phyloP scores from a whole-genome alignment of 116 monocot species.

The Zostera marina region DNA sequence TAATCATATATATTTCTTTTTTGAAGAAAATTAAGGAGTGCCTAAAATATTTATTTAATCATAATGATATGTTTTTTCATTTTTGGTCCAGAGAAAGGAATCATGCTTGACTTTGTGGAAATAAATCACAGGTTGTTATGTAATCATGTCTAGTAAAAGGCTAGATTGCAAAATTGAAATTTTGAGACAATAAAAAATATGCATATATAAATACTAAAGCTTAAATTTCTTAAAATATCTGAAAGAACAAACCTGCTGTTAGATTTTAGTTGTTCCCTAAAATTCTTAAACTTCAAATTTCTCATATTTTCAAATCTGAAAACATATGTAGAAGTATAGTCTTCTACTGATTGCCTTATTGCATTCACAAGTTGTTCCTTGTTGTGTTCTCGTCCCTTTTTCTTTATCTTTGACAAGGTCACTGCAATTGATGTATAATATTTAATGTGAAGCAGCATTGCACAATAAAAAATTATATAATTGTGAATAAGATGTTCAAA shows the following conservation, averaged over 20 bases:
- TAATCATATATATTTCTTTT: too few species aligned
- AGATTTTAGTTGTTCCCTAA: slow-evolving; percentile 75
- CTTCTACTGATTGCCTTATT: slow-evolving; percentile 57
- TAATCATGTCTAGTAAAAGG: too few species aligned
- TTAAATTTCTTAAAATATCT: not conserved
- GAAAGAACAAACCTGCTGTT: slow-evolving; percentile 37
- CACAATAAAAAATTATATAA: not conserved
- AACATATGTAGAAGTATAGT: slow-evolving; percentile 45
- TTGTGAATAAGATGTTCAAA: not conserved
- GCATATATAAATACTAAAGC: not conserved
- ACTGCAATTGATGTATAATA: slow-evolving; percentile 24
- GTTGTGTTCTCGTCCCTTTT: slow-evolving; percentile 80
- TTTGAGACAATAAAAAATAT: not conserved
- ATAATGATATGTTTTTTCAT: too few species aligned
- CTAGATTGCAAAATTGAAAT: too few species aligned
- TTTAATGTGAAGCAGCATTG: not conserved
- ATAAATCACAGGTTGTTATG: too few species aligned
- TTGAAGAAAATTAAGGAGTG: too few species aligned
- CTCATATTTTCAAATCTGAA: slow-evolving; percentile 95
- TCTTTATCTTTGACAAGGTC: slow-evolving; percentile 92
- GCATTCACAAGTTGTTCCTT: slow-evolving; percentile 54
- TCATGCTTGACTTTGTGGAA: too few species aligned
- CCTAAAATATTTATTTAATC: too few species aligned
- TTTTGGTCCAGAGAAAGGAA: too few species aligned
- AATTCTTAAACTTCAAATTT: slow-evolving; percentile 80